These are phyloP conservation scores for Cunninghamia lanceolata DNA, from an alignment of 75 land plant genomes.

Conservation along the genomic window DNA sequence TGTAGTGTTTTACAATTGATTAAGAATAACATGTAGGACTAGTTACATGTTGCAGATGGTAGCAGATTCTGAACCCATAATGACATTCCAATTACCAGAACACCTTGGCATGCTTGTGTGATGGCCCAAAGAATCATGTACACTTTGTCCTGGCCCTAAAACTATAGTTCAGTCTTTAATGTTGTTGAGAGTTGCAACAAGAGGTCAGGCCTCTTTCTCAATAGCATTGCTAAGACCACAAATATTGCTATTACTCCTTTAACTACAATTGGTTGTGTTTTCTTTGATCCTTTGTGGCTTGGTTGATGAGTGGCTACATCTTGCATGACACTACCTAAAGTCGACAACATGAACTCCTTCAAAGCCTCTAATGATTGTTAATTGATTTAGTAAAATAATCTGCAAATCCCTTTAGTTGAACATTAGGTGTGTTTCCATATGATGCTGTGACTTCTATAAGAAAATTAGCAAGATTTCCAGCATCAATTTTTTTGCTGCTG, in stretches of 20 bases:
- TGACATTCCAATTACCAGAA: no score
- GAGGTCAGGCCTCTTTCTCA: no score
- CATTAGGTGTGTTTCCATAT: constrained; percentile 53
- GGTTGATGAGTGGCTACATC: constrained; percentile 58
- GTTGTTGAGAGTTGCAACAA: no score
- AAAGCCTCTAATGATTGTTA: constrained; percentile 53
- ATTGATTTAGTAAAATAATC: constrained; percentile 89
- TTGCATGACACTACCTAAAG: constrained; percentile 56
- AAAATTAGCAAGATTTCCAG: no score
- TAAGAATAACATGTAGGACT: no score
- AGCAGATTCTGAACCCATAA: no score
- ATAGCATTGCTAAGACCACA: constrained; percentile 70
- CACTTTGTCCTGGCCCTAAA: constrained; percentile 78
- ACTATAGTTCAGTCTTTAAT: constrained; percentile 45
- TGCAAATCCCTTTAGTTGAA: constrained; percentile 88
- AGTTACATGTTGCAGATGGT: no score
- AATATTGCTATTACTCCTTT: constrained; percentile 60
- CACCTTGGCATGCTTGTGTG: no score
- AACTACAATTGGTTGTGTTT: background rate
- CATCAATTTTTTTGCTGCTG: constrained; percentile 77
- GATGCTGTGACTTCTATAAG: constrained; percentile 55
- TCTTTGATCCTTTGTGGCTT: no score
- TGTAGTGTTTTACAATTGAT: no score
- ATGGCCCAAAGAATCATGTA: constrained; percentile 66
- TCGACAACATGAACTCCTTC: constrained; percentile 66